These are phyloP conservation scores for Metschnikowia noctiluminum DNA, from an alignment of 805 yeast genomes.

Conservation along the genomic window DNA sequence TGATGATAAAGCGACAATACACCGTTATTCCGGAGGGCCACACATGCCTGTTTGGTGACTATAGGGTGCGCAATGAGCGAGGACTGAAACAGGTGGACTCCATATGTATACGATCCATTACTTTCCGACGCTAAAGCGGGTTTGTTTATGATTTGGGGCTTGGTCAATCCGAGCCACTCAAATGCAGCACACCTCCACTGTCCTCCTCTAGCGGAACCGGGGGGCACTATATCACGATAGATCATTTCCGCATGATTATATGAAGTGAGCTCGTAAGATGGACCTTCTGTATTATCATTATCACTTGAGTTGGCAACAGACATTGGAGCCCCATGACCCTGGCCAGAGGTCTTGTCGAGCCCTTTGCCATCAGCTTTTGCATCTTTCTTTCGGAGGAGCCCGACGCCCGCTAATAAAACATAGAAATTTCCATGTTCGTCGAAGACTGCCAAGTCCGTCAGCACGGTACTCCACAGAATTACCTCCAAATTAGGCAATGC, in stretches of 20 bases:
- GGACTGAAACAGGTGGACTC: constrained; percentile 56
- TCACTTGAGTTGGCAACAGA: neutral
- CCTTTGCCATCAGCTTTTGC: neutral
- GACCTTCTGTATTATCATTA: constrained; percentile 19
- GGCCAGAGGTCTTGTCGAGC: too few species aligned
- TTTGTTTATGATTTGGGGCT: constrained; percentile 56
- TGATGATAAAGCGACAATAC: constrained; percentile 58
- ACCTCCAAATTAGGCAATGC: constrained; percentile 34
- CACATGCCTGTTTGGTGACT: constrained; percentile 64
- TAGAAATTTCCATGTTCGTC: constrained; percentile 66
- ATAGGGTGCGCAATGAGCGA: constrained; percentile 67
- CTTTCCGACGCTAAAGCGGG: constrained; percentile 47
- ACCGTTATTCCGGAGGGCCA: constrained; percentile 64
- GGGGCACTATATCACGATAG: constrained; percentile 36
- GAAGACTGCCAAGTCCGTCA: constrained; percentile 76
- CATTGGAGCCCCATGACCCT: too few species aligned
- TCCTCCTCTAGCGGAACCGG: constrained; percentile 9
- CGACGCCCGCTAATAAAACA: constrained; percentile 41
- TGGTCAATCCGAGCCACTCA: constrained; percentile 74
- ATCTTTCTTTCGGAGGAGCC: constrained; percentile 21
- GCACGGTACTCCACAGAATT: constrained; percentile 73
- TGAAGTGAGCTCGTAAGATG: constrained; percentile 42
- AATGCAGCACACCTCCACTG: constrained; percentile 39
- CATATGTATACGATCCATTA: constrained; percentile 42
- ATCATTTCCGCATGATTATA: constrained; percentile 47